Evolutionary conservation across 2,329 filamentous ascomycete species (phyloP).

Genomic region (Ascochyta koolunga): DNA sequence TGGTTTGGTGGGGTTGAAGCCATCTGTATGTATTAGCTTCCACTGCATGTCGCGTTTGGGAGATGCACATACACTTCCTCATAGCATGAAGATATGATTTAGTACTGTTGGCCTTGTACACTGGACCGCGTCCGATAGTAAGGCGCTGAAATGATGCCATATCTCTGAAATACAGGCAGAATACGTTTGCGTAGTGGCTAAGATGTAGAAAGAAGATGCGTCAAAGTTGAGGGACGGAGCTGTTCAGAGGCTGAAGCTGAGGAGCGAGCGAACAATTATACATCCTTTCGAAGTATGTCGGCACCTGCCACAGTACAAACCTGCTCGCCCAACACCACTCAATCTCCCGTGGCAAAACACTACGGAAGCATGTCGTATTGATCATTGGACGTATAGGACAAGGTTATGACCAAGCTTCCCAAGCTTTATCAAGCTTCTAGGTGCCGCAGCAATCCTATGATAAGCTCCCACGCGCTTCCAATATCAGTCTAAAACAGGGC

Average conservation of each 20-base stretch:
- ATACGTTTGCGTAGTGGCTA: too few species aligned
- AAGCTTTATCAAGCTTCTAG: slow-evolving; percentile 10
- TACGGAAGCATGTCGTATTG: slow-evolving; percentile 1
- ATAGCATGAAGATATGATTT: slow-evolving; percentile 28
- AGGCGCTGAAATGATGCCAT: slow-evolving; percentile 28
- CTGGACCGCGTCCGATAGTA: slow-evolving; percentile 22
- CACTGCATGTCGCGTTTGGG: too few species aligned
- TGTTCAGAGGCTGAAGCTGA: too few species aligned
- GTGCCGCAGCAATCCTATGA: neutral
- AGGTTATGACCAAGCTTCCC: slow-evolving; percentile 16
- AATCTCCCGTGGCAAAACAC: neutral
- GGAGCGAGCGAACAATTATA: too few species aligned
- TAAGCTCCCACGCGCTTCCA: neutral
- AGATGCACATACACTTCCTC: slow-evolving; percentile 20
- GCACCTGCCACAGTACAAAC: neutral
- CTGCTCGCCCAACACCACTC: slow-evolving; percentile 1
- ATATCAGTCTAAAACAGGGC: neutral
- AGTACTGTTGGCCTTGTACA: slow-evolving; percentile 26
- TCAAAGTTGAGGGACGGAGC: neutral
- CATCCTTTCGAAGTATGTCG: neutral
- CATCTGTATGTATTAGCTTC: slow-evolving; percentile 18
- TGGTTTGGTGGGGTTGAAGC: slow-evolving; percentile 33
- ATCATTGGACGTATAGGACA: slow-evolving; percentile 5
- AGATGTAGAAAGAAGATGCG: neutral
- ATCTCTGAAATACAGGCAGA: neutral